Conservation (phyloP, 1,139 yeast species). For the Candida tunisiensis region DNA sequence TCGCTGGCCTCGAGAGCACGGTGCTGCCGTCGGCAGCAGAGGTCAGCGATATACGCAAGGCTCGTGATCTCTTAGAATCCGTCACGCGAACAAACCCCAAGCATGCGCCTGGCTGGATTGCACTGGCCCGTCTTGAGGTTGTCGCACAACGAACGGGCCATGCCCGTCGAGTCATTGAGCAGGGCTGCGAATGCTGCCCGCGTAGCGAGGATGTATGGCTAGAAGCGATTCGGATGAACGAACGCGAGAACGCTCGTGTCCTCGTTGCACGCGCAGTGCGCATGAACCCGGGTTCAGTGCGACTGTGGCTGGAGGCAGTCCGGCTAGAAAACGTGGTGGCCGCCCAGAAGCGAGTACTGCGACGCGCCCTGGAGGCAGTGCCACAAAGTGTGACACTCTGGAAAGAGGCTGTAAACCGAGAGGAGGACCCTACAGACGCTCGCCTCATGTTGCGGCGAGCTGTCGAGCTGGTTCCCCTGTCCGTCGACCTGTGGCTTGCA, state of each 20-base stretch:
- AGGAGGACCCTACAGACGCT: slow-evolving; percentile 29
- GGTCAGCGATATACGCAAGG: slow-evolving; percentile 38
- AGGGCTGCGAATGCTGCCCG: slow-evolving; percentile 63
- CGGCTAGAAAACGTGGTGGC: slow-evolving; percentile 42
- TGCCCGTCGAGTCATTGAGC: slow-evolving; percentile 46
- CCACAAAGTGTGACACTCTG: slow-evolving; percentile 54
- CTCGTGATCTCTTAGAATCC: slow-evolving; percentile 46
- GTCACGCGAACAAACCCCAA: slow-evolving; percentile 58
- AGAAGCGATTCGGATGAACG: slow-evolving; percentile 56
- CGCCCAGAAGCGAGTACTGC: slow-evolving; percentile 38
- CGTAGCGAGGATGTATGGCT: slow-evolving; percentile 66
- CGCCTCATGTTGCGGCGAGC: slow-evolving; percentile 48
- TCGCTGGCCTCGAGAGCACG: slow-evolving; percentile 20
- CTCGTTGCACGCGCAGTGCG: slow-evolving; percentile 53
- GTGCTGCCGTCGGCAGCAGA: slow-evolving; percentile 10
- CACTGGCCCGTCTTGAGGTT: slow-evolving; percentile 68
- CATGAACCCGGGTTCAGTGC: slow-evolving; percentile 36
- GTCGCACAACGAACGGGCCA: slow-evolving; percentile 34
- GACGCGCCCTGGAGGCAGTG: slow-evolving; percentile 58
- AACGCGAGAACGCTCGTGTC: slow-evolving; percentile 28
- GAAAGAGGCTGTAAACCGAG: slow-evolving; percentile 31
- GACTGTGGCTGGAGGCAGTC: slow-evolving; percentile 58
- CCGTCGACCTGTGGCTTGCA: slow-evolving; percentile 49
- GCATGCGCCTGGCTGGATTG: slow-evolving; percentile 74
- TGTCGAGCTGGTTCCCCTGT: slow-evolving; percentile 46